phyloP scores from a whole-genome alignment of 805 yeast species.

The Wickerhamiella shivajii region DNA sequence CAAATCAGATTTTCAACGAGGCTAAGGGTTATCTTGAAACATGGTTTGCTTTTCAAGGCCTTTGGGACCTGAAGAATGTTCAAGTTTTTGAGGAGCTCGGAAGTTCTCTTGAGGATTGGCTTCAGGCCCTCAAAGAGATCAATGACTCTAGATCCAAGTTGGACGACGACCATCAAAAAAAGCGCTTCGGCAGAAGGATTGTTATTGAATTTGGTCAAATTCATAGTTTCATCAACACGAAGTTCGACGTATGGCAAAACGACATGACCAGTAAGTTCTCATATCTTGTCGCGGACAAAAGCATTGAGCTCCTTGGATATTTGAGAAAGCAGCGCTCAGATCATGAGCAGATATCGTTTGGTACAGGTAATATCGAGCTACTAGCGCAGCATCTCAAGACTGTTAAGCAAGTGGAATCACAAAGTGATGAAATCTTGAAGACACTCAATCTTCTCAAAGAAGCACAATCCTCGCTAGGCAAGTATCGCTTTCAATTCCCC shows the following conservation, averaged over 20 bases:
- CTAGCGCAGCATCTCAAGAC: slow-evolving; percentile 2
- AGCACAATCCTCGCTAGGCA: slow-evolving; percentile 31
- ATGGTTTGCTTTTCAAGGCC: slow-evolving; percentile 43
- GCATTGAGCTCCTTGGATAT: slow-evolving; percentile 23
- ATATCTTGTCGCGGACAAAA: slow-evolving; percentile 23
- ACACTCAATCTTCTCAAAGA: slow-evolving; percentile 9
- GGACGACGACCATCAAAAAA: slow-evolving; percentile 34
- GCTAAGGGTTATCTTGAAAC: slow-evolving; percentile 28
- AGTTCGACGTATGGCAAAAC: slow-evolving; percentile 46
- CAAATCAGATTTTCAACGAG: background rate
- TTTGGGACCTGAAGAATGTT: slow-evolving; percentile 43
- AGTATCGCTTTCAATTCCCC: slow-evolving; percentile 35
- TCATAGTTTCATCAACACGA: slow-evolving; percentile 36
- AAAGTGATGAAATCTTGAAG: too few relatives aligned
- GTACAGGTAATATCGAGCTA: slow-evolving; percentile 6
- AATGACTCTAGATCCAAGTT: slow-evolving; percentile 32
- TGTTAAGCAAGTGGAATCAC: background rate
- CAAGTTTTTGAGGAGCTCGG: slow-evolving; percentile 28
- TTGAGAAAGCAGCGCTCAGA: slow-evolving; percentile 25
- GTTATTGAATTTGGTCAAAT: slow-evolving; percentile 37
- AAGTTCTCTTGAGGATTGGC: slow-evolving; percentile 33
- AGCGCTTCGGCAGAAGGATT: slow-evolving; percentile 29
- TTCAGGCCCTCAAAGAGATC: slow-evolving; percentile 31
- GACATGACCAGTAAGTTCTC: slow-evolving; percentile 32
- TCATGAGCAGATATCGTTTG: slow-evolving; percentile 24